Base-by-base conservation (phyloP, 352 stramenopile genomes). In the Phytophthora pisi region DNA sequence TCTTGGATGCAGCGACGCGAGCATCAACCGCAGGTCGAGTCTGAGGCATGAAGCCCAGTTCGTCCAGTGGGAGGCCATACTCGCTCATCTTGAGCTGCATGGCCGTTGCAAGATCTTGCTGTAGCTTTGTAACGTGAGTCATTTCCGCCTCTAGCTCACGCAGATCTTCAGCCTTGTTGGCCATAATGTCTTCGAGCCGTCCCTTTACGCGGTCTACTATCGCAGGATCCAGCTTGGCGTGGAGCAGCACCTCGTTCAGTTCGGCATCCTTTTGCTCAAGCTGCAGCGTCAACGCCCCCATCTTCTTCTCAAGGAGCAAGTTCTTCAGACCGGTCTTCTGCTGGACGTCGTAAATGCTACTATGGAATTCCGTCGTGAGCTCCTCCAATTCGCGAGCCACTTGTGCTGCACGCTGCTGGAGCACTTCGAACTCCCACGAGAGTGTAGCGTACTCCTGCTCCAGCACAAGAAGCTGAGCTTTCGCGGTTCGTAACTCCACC, bases 311-410 rank as follows among this genome's bases (percentile, higher is more conserved):
- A 7, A 99, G 81, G 15, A 98, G 65, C 31, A 99, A 68, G 50
- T 98, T 98, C 65, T 97, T 92, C 60, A 98, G 97, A 16, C 93
- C 93, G 7, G 82, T 89, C 68, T 98, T 98, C 47, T 98, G 96
- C 70, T 98, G 91, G 10, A 98, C 92, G 18, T 97, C 84, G 78
- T 96, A 97, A 26, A 98, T 93, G 31, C 86, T 94, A 10, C 66
- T 63, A 64, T 97, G 86, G 67, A 98, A 97, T 53, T 91, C 78
- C 4, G 86, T 68, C 42, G 96, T 92, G n/a, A 98, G 89, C 30
- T 97, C 81, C 31, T 97, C 77, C 26, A 95, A 76, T 63, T 99
- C 97, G 18, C 77, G 77, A 55, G 90, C 65, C 3, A 98, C 84
- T 50, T 93, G 80, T 13, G 79, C 79, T 68, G 86, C 90, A 23